A percentile compares a stretch with the other conserved stretches of the same genome.
phyloP scores from a whole-genome alignment of 768 basidiomycete genomes.

The Pisolithus albus region DNA sequence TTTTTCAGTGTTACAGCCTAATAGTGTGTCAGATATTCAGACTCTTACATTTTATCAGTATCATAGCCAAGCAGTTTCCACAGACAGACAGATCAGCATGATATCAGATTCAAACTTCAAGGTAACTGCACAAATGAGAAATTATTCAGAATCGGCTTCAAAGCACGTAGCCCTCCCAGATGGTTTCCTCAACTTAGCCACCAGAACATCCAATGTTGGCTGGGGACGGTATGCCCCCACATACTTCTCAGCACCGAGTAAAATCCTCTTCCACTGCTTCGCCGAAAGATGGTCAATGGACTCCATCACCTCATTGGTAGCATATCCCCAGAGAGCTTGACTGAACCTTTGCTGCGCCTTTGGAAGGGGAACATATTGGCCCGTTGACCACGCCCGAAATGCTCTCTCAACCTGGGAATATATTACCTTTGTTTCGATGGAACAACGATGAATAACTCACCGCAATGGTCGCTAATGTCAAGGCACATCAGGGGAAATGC shows the following conservation, averaged over 20 bases:
- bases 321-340: neutral
- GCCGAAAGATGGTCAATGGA: neutral
- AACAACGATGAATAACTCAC: too few relatives aligned
- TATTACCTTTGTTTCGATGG: too few relatives aligned
- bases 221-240: neutral
- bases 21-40: too few relatives aligned
- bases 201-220: neutral
- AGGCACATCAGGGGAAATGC: too few relatives aligned
- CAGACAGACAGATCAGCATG: too few relatives aligned
- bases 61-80: too few relatives aligned
- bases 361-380: neutral
- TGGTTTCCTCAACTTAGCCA: neutral
- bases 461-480: too few relatives aligned
- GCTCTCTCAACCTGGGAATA: neutral
- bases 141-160: neutral
- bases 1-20: too few relatives aligned
- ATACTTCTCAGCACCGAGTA: neutral
- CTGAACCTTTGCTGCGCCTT: neutral
- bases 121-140: neutral
- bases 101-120: neutral
- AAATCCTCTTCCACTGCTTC: constrained; percentile 1
- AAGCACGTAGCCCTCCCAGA: neutral
- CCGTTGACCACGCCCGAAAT: neutral
- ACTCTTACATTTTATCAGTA: too few relatives aligned
- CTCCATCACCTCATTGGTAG: neutral